Conservation (phyloP, 1,139 yeast genomes). For the Protomyces arabidopsidicola region DNA sequence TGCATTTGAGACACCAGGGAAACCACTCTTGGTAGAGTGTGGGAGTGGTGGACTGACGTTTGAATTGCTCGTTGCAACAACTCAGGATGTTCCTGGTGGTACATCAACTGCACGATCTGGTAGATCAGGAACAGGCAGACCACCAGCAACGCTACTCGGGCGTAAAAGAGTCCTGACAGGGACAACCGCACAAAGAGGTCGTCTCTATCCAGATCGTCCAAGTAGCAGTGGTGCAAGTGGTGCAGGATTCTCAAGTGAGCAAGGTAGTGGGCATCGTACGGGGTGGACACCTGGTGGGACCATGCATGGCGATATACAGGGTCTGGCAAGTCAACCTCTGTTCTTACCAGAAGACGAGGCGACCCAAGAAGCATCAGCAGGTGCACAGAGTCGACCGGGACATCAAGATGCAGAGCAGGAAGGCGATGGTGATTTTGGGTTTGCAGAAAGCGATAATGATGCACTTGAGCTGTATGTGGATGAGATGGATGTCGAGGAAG, state of each 20-base stretch:
- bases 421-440: background rate
- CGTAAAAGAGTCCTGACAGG: constrained; percentile 1
- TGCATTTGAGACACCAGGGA: constrained; percentile 3
- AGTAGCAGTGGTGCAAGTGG: background rate
- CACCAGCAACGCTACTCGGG: background rate
- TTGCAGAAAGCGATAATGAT: background rate
- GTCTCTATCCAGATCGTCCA: background rate
- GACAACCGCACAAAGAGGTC: background rate
- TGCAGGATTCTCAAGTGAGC: background rate
- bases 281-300: background rate
- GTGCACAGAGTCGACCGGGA: background rate
- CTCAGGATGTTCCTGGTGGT: background rate
- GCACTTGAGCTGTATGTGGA: constrained; percentile 21
- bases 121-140: background rate
- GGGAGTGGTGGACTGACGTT: constrained; percentile 13
- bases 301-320: background rate
- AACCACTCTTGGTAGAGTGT: constrained; percentile 14
- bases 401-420: background rate
- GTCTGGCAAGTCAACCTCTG: background rate
- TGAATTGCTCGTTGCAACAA: constrained; percentile 21
- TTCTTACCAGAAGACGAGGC: background rate
- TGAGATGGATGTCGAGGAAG: constrained; percentile 11
- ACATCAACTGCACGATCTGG: background rate
- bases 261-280: background rate
- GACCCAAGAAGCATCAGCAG: background rate